A percentile compares a stretch with the other conserved stretches of the same genome.
These are phyloP conservation scores for Acacia pycnantha DNA, from an alignment of 331 rosid species.

Conservation along the genomic window DNA sequence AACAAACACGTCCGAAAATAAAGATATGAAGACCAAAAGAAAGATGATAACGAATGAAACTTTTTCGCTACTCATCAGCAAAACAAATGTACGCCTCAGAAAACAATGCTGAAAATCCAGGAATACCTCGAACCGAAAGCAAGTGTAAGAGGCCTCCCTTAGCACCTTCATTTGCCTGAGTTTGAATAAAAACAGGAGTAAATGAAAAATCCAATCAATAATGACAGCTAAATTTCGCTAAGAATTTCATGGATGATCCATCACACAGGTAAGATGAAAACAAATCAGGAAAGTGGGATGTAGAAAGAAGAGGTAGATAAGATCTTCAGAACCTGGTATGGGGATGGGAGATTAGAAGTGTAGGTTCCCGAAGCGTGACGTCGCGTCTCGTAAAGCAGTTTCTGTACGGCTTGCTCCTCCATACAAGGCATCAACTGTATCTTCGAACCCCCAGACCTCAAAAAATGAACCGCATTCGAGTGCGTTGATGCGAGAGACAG, in stretches of 20 bases:
- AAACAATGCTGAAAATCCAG: background rate
- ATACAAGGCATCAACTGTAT: slow-evolving; percentile 26
- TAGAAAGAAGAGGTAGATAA: background rate
- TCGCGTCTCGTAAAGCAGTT: slow-evolving; percentile 68
- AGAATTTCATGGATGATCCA: background rate
- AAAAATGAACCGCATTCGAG: slow-evolving; percentile 39
- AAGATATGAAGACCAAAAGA: background rate
- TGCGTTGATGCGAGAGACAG: slow-evolving; percentile 9
- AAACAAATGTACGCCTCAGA: background rate
- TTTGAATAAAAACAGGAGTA: background rate
- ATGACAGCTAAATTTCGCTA: background rate
- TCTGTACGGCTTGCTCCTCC: slow-evolving; percentile 42
- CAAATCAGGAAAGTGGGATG: background rate
- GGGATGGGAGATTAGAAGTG: slow-evolving; percentile 58
- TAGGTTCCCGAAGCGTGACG: slow-evolving; percentile 63
- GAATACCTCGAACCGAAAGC: slow-evolving; percentile 67
- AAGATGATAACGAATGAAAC: background rate
- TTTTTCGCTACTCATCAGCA: background rate
- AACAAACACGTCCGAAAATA: background rate
- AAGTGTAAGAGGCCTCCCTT: slow-evolving; percentile 48
- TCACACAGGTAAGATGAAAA: slow-evolving; percentile 8
- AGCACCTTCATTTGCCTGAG: slow-evolving; percentile 50
- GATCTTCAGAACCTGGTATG: slow-evolving; percentile 35
- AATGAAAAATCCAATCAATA: background rate
- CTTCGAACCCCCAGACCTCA: slow-evolving; percentile 41